Base-by-base conservation (phyloP, 129 eudicot genomes). In the Flaveria linearis region DNA sequence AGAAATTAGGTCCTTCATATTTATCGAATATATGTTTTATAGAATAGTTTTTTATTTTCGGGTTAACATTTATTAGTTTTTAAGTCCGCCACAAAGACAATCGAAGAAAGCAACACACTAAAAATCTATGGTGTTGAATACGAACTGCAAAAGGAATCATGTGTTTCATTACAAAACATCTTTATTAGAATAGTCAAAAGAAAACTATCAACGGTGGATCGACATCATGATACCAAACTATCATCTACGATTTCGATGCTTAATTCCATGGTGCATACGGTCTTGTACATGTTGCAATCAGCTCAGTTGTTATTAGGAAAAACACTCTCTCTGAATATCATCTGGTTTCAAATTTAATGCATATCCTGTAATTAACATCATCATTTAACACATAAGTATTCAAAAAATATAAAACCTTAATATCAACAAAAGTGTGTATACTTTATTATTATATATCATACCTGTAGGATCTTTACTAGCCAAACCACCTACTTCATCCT, bases 401-500 rank as follows among this genome's bases (percentile, higher is more conserved):
- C 1, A 22, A 26, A 78, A 1, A 25, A 26, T 26, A 69, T 2
- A 62, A 4, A 26, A 16, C 1, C n/a, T 2, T 41, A 18, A 1
- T 15, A 41, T 33, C 12, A 39, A 4, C 20, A 69, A 26, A 3
- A 18, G 39, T 50, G 56, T 67, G 12, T 8, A 18, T 53, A 53
- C 41, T 36, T 36, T 36, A 30, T 36, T 36, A 30, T 30, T 30
- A 5, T 45, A 45, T 2, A 45, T 17, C 13, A 62, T 85, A 88
- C 92, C 93, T 55, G 61, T 46, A 45, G 75, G 71, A 36, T 79
- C 78, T 42, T 81, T 50, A 42, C 17, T 36, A 66, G 87, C 76
- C 79, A 77, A 30, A 63, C 86, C 80, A 17, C 81, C 68, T 7
- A 66, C 58, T 36, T 62, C 1, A 67, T 77, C 82, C n/a, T 66